These are phyloP conservation scores for Psilocybe cyanescens DNA, from an alignment of 768 basidiomycete genomes.

Conservation along the genomic window DNA sequence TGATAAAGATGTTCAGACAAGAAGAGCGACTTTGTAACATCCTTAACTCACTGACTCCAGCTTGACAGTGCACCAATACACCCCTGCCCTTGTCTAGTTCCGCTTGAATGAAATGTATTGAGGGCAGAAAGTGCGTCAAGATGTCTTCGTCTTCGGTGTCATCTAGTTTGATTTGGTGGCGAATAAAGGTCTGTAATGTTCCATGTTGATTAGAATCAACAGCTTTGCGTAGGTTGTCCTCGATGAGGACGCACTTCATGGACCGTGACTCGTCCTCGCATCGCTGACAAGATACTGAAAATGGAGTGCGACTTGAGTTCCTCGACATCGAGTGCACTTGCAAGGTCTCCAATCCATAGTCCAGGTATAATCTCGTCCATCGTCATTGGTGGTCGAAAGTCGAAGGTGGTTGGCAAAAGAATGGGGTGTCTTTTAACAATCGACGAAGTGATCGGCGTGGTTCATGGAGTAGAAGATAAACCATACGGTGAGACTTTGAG, in stretches of 20 bases:
- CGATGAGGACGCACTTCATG: constrained; percentile 52
- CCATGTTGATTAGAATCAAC: constrained; percentile 33
- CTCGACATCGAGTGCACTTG: constrained; percentile 66
- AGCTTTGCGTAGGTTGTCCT: constrained; percentile 48
- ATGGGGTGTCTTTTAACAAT: neutral
- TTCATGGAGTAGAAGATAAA: neutral
- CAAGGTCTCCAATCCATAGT: constrained; percentile 85
- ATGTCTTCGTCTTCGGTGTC: constrained; percentile 79
- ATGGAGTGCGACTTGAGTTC: constrained; percentile 74
- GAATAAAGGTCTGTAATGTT: constrained; percentile 68
- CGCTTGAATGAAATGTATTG: constrained; percentile 82
- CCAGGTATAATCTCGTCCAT: constrained; percentile 84
- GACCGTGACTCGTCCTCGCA: constrained; percentile 70
- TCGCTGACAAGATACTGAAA: constrained; percentile 71
- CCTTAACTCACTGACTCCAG: constrained; percentile 75
- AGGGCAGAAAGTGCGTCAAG: constrained; percentile 74
- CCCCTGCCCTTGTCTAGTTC: constrained; percentile 77
- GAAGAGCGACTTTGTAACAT: neutral
- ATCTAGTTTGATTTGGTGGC: constrained; percentile 79
- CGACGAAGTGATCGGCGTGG: neutral
- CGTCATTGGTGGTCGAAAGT: neutral
- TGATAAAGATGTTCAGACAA: constrained; percentile 26
- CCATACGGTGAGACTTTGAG: neutral
- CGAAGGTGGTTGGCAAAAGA: neutral
- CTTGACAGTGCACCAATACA: constrained; percentile 90